These are phyloP conservation scores for Berberis thunbergii DNA, from an alignment of 164 flowering plant species.

Conservation along the genomic window DNA sequence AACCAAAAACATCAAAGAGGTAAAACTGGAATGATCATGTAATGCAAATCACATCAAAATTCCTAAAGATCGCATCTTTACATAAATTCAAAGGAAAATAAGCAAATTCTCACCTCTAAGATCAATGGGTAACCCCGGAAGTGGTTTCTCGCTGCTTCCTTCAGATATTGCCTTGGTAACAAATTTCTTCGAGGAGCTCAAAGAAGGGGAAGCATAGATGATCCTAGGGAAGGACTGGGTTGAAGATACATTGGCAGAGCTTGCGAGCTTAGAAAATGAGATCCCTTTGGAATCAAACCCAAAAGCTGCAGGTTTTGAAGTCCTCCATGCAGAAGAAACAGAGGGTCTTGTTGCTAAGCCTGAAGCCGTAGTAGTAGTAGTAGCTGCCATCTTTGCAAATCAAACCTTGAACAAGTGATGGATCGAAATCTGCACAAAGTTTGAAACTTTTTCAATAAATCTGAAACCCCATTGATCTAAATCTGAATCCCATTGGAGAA, in stretches of 20 bases:
- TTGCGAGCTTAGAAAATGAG: not conserved
- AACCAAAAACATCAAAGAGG: not conserved
- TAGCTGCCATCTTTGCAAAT: not conserved
- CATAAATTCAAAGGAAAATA: not conserved
- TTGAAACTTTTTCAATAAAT: too few relatives aligned
- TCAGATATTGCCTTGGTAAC: not conserved
- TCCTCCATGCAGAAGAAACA: not conserved
- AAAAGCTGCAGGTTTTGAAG: conserved; percentile 11
- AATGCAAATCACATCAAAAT: not conserved
- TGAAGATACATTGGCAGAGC: not conserved
- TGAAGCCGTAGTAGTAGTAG: not conserved
- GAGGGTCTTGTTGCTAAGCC: not conserved
- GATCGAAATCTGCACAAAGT: too few relatives aligned
- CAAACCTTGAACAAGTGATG: not conserved
- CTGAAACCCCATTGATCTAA: too few relatives aligned
- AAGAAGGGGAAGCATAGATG: not conserved
- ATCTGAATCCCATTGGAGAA: too few relatives aligned
- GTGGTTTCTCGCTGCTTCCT: not conserved
- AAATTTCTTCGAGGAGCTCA: not conserved
- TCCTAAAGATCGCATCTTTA: not conserved
- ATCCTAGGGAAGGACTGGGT: conserved; percentile 5
- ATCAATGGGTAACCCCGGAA: not conserved
- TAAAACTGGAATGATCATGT: not conserved
- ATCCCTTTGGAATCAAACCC: not conserved
- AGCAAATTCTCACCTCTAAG: not conserved